phyloP scores from a whole-genome alignment of 768 basidiomycete species.

The Panaeolus cyanescens region DNA sequence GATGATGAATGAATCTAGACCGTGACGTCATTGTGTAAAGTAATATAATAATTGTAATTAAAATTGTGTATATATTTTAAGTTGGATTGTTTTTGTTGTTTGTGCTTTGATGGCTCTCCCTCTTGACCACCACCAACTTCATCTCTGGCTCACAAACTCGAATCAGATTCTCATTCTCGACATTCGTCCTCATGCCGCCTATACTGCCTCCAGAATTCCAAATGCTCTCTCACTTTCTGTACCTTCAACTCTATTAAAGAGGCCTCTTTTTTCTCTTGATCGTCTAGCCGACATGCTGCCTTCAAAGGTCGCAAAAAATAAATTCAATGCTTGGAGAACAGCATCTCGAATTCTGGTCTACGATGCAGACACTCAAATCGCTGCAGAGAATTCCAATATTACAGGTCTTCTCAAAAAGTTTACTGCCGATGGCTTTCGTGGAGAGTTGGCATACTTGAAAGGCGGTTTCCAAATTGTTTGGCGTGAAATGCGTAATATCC shows the following conservation, averaged over 20 bases:
- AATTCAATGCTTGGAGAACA: slow-evolving; percentile 60
- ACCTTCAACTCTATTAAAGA: slow-evolving; percentile 91
- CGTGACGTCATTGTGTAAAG: slow-evolving; percentile 27
- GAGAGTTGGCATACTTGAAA: slow-evolving; percentile 74
- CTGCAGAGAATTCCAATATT: slow-evolving; percentile 69
- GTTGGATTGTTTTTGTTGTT: background rate
- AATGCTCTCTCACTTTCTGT: slow-evolving; percentile 83
- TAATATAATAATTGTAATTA: background rate
- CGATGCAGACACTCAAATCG: slow-evolving; percentile 71
- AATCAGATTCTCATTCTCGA: slow-evolving; percentile 71
- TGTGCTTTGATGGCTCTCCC: slow-evolving; percentile 1
- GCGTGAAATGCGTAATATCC: slow-evolving; percentile 50
- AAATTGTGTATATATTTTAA: background rate
- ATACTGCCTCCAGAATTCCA: slow-evolving; percentile 63
- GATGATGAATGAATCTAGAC: slow-evolving; percentile 19
- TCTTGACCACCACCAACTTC: slow-evolving; percentile 25
- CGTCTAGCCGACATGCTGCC: slow-evolving; percentile 84
- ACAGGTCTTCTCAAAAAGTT: slow-evolving; percentile 78
- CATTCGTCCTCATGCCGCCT: slow-evolving; percentile 82
- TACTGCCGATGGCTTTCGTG: slow-evolving; percentile 48
- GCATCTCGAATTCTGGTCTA: slow-evolving; percentile 76
- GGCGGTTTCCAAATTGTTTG: slow-evolving; percentile 82
- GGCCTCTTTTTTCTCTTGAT: slow-evolving; percentile 81
- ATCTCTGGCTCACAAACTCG: slow-evolving; percentile 32
- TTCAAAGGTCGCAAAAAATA: slow-evolving; percentile 51